These are phyloP conservation scores for Leavenworthia alabamica DNA, from an alignment of 345 rosid genomes.

Conservation along the genomic window DNA sequence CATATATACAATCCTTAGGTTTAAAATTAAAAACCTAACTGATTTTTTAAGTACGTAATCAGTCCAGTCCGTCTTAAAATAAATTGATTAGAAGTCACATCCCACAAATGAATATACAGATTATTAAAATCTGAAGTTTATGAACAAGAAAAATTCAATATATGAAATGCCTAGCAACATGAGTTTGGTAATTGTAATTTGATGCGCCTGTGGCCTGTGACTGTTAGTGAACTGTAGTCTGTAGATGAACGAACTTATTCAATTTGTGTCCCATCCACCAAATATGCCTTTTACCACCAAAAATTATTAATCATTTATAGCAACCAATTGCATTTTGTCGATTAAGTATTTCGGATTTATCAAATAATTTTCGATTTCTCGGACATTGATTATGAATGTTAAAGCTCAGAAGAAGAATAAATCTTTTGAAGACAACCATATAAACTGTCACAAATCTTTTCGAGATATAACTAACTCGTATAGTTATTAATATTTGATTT, in stretches of 20 bases:
- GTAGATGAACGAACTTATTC: conserved; percentile 27
- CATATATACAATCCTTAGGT: not conserved
- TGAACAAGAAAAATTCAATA: not conserved
- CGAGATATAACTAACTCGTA: not conserved
- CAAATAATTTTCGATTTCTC: not conserved
- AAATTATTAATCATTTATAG: not conserved
- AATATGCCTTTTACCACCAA: conserved; percentile 13
- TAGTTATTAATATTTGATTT: not conserved
- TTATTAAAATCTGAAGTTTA: not conserved
- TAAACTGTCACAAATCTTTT: not conserved
- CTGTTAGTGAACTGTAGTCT: conserved; percentile 15
- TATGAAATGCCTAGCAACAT: not conserved
- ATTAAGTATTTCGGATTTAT: not conserved
- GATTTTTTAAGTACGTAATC: not conserved
- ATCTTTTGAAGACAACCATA: not conserved
- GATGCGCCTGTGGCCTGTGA: conserved; percentile 19
- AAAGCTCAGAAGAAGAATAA: not conserved
- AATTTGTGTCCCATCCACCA: conserved; percentile 31
- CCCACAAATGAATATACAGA: not conserved
- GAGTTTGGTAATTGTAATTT: conserved; percentile 5
- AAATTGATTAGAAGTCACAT: not conserved
- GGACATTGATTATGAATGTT: not conserved
- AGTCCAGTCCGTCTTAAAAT: not conserved
- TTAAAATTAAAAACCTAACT: not conserved
- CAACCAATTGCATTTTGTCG: not conserved